Evolutionary conservation across 1,284 basidiomycete species (phyloP).

Genomic region (Tilletia walkeri): DNA sequence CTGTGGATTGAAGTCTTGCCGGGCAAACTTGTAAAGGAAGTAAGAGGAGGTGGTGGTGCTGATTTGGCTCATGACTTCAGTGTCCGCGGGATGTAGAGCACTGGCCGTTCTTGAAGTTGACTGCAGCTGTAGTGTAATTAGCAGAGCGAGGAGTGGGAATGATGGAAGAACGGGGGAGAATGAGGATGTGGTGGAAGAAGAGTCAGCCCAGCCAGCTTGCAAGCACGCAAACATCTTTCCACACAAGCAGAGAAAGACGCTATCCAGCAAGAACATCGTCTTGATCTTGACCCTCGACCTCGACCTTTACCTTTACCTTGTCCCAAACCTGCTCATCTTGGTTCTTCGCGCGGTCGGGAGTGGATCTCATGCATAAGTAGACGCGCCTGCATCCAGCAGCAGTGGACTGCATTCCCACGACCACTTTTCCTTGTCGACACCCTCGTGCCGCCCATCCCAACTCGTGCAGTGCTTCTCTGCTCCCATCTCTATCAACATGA

Average conservation of each 20-base stretch:
- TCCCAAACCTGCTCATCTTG: no score
- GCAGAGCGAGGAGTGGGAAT: not conserved
- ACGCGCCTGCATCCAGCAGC: no score
- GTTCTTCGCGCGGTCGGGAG: no score
- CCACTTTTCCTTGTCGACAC: no score
- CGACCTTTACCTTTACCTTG: no score
- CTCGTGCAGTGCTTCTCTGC: no score
- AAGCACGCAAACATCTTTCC: no score
- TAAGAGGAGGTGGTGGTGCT: slow-evolving; percentile 9
- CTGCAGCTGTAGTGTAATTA: not conserved
- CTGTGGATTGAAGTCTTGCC: slow-evolving; percentile 1
- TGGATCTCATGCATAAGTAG: no score
- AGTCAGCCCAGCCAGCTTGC: no score
- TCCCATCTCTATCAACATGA: no score
- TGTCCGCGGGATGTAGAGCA: not conserved
- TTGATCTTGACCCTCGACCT: not conserved
- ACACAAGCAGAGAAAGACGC: not conserved
- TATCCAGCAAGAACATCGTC: not conserved
- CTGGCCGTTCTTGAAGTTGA: not conserved
- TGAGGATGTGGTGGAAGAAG: not conserved
- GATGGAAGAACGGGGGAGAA: not conserved
- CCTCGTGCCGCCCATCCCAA: no score
- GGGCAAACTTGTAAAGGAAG: slow-evolving; percentile 6
- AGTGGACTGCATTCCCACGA: no score
- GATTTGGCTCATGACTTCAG: slow-evolving; percentile 2